Evolutionary conservation across 164 flowering plant species (phyloP), one percentile per base, ranked within the genome.

Genomic region (Umbellularia californica): DNA sequence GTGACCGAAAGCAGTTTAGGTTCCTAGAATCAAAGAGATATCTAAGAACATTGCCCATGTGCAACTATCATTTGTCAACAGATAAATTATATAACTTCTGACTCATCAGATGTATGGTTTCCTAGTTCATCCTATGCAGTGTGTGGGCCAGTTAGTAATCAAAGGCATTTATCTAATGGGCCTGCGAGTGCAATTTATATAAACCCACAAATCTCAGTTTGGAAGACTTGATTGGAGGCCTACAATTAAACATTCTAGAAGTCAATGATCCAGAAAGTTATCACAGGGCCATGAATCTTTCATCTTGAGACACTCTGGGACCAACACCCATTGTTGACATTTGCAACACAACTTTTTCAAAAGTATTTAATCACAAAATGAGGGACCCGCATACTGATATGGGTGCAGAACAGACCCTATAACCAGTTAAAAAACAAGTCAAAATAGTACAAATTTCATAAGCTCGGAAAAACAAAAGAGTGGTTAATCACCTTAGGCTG

Each of bases 401-500:
- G n/a, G 60, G 60, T 55, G 60, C 60, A 55, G 60, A 41, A 41
- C 47, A 41, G 47, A 41, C 47, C 47, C 47, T 41, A 41, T 7
- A 41, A 41, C 11, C 9, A 41, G 47, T 41, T 9, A 41, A 41
- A 41, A 41, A 41, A 55, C n/a, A 55, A 15, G 17, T 55, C 67
- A 14, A 28, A 27, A 67, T 30, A 28, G 20, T 14, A 30, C 69
- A 28, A 66, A 30, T 25, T 19, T 15, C 69, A 65, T 23, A 65
- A 2, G 15, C 67, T 23, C 28, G 6, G 33, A 60, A 58, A 30
- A 25, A 72, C 30, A 23, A 17, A n/a, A 63, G n/a, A 0, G 19
- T 30, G 60, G 23, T 14, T 58, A 65, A 81, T 70, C 71, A 93
- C 97, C 97, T 82, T 90, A 19, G 88, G 88, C 41, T 88, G 94